Conservation (phyloP, 148 eudicot species). For the Rhododendron kiyosumense region DNA sequence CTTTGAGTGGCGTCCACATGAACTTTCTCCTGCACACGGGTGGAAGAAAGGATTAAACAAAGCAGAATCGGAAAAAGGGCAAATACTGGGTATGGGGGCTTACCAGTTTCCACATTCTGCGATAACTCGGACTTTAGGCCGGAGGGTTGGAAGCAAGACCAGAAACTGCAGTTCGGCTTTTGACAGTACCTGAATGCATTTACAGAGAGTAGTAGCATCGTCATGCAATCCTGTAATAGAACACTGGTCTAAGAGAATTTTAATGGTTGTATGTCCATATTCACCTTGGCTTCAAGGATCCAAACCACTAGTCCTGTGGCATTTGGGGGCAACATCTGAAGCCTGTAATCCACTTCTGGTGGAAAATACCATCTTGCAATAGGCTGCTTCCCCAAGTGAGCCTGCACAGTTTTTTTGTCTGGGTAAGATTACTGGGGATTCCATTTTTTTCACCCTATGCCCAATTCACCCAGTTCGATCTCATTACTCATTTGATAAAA, state of each 20-base stretch:
- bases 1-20: conserved; percentile 87
- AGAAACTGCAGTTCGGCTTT: conserved; percentile 89
- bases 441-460: neutral
- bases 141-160: conserved; percentile 75
- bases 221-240: neutral
- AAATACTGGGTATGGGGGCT: neutral
- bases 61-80: neutral
- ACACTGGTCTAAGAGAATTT: neutral
- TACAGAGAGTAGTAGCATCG: neutral
- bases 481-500: neutral
- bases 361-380: conserved; percentile 96
- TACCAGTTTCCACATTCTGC: conserved; percentile 99
- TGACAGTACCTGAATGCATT: conserved; percentile 53
- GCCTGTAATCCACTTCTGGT: conserved; percentile 91
- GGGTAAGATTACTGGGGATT: neutral
- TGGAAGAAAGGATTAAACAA: neutral
- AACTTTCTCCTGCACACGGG: conserved; percentile 64
- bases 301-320: conserved; percentile 79
- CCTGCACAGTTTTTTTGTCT: conserved; percentile 26
- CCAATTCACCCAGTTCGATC: neutral
- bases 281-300: conserved; percentile 86
- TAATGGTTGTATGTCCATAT: neutral
- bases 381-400: conserved; percentile 95
- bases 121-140: conserved; percentile 86
- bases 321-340: conserved; percentile 71